Evolutionary conservation across 225 moss, liverwort and hornwort genomes (phyloP).

Genomic region (Pseudoscleropodium purum): DNA sequence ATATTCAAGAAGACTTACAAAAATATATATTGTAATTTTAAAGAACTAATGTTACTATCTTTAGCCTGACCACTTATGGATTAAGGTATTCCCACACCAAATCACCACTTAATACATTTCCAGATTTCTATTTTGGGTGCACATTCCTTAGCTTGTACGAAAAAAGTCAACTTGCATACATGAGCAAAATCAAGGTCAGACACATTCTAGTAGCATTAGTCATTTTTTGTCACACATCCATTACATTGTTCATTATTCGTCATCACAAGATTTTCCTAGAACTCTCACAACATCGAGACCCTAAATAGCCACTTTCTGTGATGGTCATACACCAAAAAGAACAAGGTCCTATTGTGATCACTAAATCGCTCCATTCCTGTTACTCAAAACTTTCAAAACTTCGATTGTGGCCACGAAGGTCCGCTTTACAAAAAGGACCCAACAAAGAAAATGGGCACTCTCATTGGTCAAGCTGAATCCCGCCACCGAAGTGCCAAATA

Average conservation of each 20-base stretch:
- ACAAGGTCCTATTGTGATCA: not conserved
- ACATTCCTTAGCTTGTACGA: not conserved
- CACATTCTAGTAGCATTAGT: not conserved
- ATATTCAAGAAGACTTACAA: not conserved
- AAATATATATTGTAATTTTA: not conserved
- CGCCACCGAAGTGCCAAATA: not conserved
- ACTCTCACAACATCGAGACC: not conserved
- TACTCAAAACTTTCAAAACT: not conserved
- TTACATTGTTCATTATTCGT: not conserved
- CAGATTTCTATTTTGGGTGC: not conserved
- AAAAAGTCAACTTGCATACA: not conserved
- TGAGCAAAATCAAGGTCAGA: not conserved
- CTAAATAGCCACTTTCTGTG: not conserved
- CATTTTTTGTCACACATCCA: not conserved
- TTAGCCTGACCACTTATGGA: fast-evolving
- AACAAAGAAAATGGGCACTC: not conserved
- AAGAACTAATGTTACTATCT: not conserved
- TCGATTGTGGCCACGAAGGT: not conserved
- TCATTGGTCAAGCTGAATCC: not conserved
- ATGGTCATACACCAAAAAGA: not conserved
- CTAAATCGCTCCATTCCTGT: not conserved
- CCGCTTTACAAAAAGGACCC: not conserved
- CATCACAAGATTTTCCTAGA: not conserved
- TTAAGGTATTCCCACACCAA: not conserved
- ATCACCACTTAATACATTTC: not conserved